Evolutionary conservation across 2,329 filamentous ascomycete genomes (phyloP), one percentile per base, ranked within the genome.

Genomic region (Fusarium praegraminearum): DNA sequence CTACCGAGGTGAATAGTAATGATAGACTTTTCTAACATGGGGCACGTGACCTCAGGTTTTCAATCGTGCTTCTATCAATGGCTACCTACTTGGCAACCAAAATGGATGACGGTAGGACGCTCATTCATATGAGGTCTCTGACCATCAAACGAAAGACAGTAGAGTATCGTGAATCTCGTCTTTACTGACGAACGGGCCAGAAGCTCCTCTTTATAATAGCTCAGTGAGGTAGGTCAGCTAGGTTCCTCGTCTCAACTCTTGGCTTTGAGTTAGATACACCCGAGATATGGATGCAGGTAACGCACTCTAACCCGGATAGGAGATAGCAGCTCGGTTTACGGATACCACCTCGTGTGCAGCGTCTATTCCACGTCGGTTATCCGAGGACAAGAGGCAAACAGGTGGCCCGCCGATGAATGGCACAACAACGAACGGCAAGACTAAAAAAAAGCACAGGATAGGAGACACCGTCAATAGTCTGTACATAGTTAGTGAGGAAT

Each of bases 311-410:
- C 54, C 65, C n/a, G 45, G 41, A 53, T 63, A 35, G 62, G 62
- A 62, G 60, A 69, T 61, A 62, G 62, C 65, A 60, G 65, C 62
- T 66, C 61, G 58, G 62, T 67, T 52, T 63, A 70, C 52, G 59
- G 44, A 44, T 36, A 33, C 49, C 44, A 46, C 32, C 32, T 56
- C 41, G 53, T 56, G 57, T 40, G 49, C 35, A 52, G 61, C 58
- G 62, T 69, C 53, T 62, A 69, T 57, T 40, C 47, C 24, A 60
- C 30, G 35, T 68, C 50, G 49, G 63, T 63, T 71, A 67, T 71
- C 57, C 59, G 62, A 66, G 60, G 57, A 61, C 26, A 43, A 65
- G 51, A 26, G 49, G 46, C 30, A 44, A 52, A 69, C 28, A 32
- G 44, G 28, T 46, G 43, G 38, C 52, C 53, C 30, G 53, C 43